phyloP scores from a whole-genome alignment of 352 stramenopile genomes.

The Globisporangium echinulatum region DNA sequence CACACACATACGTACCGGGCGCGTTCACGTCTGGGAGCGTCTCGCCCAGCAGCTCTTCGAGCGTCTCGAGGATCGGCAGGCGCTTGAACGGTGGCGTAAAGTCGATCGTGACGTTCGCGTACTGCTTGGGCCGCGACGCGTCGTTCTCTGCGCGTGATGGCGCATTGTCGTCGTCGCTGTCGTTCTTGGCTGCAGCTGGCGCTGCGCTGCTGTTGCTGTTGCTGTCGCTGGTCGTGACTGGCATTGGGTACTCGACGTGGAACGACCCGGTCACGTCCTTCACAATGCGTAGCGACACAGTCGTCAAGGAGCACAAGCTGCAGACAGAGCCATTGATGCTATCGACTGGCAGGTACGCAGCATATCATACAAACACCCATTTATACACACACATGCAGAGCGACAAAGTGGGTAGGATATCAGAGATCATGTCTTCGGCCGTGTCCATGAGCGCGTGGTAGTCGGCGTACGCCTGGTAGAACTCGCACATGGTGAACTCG shows the following conservation, averaged over 20 bases:
- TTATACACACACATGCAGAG: background rate
- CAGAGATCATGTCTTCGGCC: constrained; percentile 96
- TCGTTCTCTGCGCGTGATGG: constrained; percentile 1
- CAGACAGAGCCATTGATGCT: background rate
- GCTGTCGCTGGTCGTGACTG: constrained; percentile 23
- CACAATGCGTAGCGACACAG: constrained; percentile 76
- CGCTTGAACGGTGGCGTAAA: constrained; percentile 98
- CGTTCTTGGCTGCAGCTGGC: background rate
- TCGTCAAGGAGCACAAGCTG: constrained; percentile 4
- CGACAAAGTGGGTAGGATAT: constrained; percentile 20
- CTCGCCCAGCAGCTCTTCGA: constrained; percentile 88
- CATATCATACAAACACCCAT: background rate
- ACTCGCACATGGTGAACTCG: constrained; percentile 99
- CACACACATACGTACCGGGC: constrained; percentile 24
- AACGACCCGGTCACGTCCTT: constrained; percentile 95
- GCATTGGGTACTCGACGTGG: constrained; percentile 93
- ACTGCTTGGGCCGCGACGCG: constrained; percentile 6
- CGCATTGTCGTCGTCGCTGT: constrained; percentile 7
- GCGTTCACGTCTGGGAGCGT: constrained; percentile 62
- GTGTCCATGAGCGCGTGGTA: constrained; percentile 98
- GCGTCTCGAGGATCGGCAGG: constrained; percentile 94
- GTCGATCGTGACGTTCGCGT: constrained; percentile 89
- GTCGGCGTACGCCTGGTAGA: constrained; percentile 98
- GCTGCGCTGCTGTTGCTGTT: constrained; percentile 1
- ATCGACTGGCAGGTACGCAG: background rate